Evolutionary conservation across 163 green algal genomes (phyloP).

Genomic region (Chlorella variabilis): DNA sequence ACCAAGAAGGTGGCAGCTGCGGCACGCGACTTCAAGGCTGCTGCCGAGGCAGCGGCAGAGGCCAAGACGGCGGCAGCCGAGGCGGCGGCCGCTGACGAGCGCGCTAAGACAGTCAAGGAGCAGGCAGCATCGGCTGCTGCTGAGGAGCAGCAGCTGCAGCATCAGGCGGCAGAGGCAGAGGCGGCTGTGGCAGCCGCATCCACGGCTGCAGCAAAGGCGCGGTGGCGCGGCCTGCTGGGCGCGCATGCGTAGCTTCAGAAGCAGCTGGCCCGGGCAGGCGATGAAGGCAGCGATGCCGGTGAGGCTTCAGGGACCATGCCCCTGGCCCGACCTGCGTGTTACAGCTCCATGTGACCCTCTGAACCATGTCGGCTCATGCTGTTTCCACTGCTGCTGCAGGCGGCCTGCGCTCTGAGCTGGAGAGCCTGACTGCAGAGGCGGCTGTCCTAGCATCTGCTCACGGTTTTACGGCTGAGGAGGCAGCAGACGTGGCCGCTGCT

Average conservation of each 20-base stretch:
- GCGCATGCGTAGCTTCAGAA: slow-evolving; percentile 12
- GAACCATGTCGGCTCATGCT: no score
- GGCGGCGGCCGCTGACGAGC: slow-evolving; percentile 5
- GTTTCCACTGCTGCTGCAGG: no score
- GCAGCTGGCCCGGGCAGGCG: not conserved
- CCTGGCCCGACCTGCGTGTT: not conserved
- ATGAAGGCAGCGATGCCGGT: not conserved
- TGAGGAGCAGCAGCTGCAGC: slow-evolving; percentile 18
- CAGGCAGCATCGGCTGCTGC: not conserved
- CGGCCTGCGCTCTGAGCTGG: not conserved
- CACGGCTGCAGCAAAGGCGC: not conserved
- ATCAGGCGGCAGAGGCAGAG: not conserved
- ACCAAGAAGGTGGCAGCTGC: slow-evolving; percentile 63
- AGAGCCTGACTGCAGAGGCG: slow-evolving; percentile 5
- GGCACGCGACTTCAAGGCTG: slow-evolving; percentile 68
- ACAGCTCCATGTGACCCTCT: not conserved
- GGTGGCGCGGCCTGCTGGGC: slow-evolving; percentile 15
- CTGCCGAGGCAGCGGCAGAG: slow-evolving; percentile 59
- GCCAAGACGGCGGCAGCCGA: slow-evolving; percentile 46
- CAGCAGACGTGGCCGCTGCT: not conserved
- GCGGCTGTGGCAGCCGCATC: not conserved
- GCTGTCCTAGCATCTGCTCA: slow-evolving; percentile 3
- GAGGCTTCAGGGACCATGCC: not conserved
- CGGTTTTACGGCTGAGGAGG: slow-evolving; percentile 6
- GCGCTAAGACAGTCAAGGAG: slow-evolving; percentile 2